Evolutionary conservation across 768 basidiomycete species (phyloP), one percentile per base, ranked within the genome.

Genomic region (Cystofilobasidium capitatum): DNA sequence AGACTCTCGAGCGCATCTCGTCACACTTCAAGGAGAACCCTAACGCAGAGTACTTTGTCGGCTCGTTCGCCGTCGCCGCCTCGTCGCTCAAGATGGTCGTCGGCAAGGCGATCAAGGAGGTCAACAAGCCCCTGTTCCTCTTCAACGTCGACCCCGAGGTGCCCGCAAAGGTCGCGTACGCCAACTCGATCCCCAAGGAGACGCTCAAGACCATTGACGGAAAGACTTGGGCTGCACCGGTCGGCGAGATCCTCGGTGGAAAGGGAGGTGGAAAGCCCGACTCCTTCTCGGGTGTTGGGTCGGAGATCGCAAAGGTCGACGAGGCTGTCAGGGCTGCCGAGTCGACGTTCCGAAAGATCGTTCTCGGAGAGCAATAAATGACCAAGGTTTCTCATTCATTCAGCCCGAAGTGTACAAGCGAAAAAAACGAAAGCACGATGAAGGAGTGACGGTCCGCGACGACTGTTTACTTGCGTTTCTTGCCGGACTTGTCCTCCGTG

Each of bases 191-290:
- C 51, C 84, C 87, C 0, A 88, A 87, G 75, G 79, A 79, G 36
- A 82, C 83, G 70, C 70, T 81, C 68, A 77, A 77, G 71, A 85
- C 86, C 17, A 80, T 88, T 58, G 89, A 92, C 75, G 93, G 88
- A 29, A 87, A 91, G 69, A 79, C 78, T n/a, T 99, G 96, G 96
- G 88, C 92, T 31, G 77, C 81, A 29, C 84, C 83, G 69, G 87
- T 96, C 24, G 81, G 83, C 7, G 87, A 87, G 40, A 78, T 92
- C 12, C 72, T 98, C 13, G 92, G 93, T 31, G 96, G 96, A 49
- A 98, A 94, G 90, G 91, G 91, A 61, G 96, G 96, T 64, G 96
- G 96, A 17, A 97, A 93, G 78, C 90, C 90, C 68, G 96, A 98
- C 42, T 82, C 84, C 64, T 88, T 88, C 1, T 91, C 93, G 74